These are phyloP conservation scores for Fomitopsis pulvina DNA, from an alignment of 768 basidiomycete species.

Conservation along the genomic window DNA sequence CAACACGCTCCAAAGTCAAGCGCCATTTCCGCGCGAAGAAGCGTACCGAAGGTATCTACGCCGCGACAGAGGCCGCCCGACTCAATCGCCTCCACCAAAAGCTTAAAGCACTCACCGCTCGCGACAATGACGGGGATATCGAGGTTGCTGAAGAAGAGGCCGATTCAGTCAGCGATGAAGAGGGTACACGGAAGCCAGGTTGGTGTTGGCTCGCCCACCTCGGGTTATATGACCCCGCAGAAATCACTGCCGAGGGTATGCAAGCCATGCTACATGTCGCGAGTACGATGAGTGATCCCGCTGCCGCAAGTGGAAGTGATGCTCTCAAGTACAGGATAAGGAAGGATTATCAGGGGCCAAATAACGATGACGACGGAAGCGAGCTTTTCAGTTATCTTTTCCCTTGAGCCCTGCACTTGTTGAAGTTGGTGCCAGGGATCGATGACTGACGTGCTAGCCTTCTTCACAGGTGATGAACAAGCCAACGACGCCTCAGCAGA, in stretches of 20 bases:
- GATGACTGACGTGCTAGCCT: constrained; percentile 7
- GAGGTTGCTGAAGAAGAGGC: constrained; percentile 10
- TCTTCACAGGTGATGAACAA: constrained; percentile 8
- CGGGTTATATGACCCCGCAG: constrained; percentile 52
- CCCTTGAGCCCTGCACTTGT: constrained; percentile 1
- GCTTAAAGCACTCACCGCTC: constrained; percentile 42
- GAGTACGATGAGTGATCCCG: constrained; percentile 3
- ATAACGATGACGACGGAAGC: constrained; percentile 2
- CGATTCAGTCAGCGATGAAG: constrained; percentile 16
- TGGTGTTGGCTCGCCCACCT: constrained; percentile 44
- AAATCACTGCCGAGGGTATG: constrained; percentile 48
- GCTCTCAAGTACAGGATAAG: background rate
- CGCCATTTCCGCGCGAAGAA: constrained; percentile 74
- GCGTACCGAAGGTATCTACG: constrained; percentile 67
- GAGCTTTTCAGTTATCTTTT: constrained; percentile 15
- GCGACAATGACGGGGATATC: constrained; percentile 29
- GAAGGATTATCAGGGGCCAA: background rate
- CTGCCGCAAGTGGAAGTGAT: background rate
- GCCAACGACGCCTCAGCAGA: constrained; percentile 5
- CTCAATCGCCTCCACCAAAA: constrained; percentile 66
- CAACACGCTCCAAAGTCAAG: constrained; percentile 75
- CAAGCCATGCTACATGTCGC: constrained; percentile 22
- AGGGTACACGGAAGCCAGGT: constrained; percentile 40
- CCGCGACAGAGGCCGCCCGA: constrained; percentile 71
- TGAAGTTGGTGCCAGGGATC: constrained; percentile 2